Evolutionary conservation across 2,329 filamentous ascomycete genomes (phyloP).

Genomic region (Anthostomella pinea): DNA sequence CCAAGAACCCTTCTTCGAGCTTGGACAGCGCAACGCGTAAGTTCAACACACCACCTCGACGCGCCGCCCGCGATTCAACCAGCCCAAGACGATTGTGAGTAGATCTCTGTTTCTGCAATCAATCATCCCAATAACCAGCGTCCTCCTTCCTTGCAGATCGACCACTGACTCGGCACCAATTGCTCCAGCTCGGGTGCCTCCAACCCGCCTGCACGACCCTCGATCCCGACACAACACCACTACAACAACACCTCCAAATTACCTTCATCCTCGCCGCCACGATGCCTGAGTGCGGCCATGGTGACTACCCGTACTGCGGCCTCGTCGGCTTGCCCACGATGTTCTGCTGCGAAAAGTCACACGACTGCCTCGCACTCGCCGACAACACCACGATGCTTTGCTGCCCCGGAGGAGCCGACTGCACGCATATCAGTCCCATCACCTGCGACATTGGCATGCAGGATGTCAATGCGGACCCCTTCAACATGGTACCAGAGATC

Average conservation of each 20-base stretch:
- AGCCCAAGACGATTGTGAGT: no score
- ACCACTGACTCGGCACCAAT: no score
- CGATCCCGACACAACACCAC: slow-evolving; percentile 5
- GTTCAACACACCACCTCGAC: no score
- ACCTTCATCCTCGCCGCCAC: not conserved
- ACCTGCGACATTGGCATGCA: slow-evolving; percentile 3
- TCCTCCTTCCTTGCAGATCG: no score
- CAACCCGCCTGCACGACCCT: no score
- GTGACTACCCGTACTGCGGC: not conserved
- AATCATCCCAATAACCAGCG: no score
- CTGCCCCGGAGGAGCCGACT: slow-evolving; percentile 2
- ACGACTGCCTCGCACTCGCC: slow-evolving; percentile 1
- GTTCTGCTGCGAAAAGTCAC: not conserved
- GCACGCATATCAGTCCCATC: slow-evolving; percentile 1
- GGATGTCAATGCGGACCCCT: not conserved
- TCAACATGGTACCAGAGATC: no score
- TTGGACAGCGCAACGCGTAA: no score
- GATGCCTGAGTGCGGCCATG: slow-evolving; percentile 9
- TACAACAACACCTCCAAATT: not conserved
- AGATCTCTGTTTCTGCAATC: no score
- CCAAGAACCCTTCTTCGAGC: no score
- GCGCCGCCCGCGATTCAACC: no score
- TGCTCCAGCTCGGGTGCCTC: no score
- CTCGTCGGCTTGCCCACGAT: not conserved
- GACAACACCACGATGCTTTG: slow-evolving; percentile 7